Evolutionary conservation across 805 yeast species (phyloP).

Genomic region (Ogataea nakhonphanomensis): DNA sequence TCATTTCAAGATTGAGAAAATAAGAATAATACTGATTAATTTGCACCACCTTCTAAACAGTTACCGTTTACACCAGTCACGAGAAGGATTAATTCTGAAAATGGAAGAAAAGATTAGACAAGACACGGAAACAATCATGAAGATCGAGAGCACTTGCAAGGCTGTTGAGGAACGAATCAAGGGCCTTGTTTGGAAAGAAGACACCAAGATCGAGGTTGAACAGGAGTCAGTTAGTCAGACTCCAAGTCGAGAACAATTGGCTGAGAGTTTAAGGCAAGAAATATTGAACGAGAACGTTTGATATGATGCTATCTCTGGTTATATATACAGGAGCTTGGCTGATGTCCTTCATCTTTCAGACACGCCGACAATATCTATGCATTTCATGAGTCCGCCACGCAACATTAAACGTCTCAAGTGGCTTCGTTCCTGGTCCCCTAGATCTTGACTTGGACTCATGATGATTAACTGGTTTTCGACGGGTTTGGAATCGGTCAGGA

Average conservation of each 20-base stretch:
- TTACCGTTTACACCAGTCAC: conserved; percentile 91
- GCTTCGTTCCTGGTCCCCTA: conserved; percentile 30
- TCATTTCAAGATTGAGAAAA: conserved; percentile 64
- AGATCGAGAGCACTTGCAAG: conserved; percentile 39
- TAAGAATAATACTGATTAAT: conserved; percentile 77
- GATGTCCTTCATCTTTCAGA: conserved; percentile 15
- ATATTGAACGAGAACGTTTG: not conserved
- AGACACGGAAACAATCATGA: conserved; percentile 35
- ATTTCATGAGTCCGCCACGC: conserved; percentile 27
- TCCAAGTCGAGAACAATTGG: not conserved
- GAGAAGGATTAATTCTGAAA: conserved; percentile 80
- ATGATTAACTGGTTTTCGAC: conserved; percentile 13
- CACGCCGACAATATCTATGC: conserved; percentile 20
- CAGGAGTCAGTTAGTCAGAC: not conserved
- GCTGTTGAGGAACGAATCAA: conserved; percentile 39
- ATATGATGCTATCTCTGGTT: not conserved
- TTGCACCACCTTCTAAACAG: conserved; percentile 89
- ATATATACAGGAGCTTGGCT: conserved; percentile 7
- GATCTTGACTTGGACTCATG: conserved; percentile 22
- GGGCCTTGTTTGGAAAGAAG: conserved; percentile 12
- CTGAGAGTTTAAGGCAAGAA: not conserved
- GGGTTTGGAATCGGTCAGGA: conserved; percentile 11
- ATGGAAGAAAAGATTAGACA: conserved; percentile 59
- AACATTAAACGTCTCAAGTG: conserved; percentile 30
- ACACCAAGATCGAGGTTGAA: conserved; percentile 7